Base-by-base conservation (phyloP, 2,329 filamentous ascomycete species). In the Metarhizium guizhouense region DNA sequence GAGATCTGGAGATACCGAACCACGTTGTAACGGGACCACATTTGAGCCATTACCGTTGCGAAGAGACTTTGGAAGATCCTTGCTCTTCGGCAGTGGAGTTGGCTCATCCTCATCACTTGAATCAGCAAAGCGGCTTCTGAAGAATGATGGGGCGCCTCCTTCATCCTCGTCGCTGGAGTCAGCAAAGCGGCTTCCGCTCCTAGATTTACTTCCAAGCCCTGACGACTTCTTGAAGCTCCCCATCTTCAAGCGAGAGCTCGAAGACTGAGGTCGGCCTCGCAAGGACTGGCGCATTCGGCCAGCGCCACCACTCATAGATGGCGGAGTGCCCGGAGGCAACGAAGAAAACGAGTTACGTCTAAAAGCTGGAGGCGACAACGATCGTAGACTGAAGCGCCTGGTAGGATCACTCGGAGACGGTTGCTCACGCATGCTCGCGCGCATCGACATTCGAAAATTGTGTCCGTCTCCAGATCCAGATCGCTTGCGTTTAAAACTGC, bases 401-500 rank as follows among this genome's bases (percentile, higher is more conserved):
- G 82, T 65, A 7, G 59, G 51, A 20, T 74, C 67, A 30, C 70
- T 72, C 5, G 63, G 59, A 3, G 60, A 50, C 11, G 58, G 56
- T 20, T 61, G 52, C 13, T 68, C 65, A 6, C 58, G 62, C 47
- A 59, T 38, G 47, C 60, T 63, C 32, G 63, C 60, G 57, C 91
- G 81, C 88, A 96, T 88, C 2, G 88, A 90, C 53, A 77, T 80
- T 56, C 85, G 85, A 76, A 95, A 89, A 1, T 75, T 79, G 54
- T 83, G 80, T 0, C 77, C 76, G 47, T 76, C 70, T 45, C 71
- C 70, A 6, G 69, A 66, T 53, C 73, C 67, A 42, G 78, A 72
- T 58, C 81, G 79, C 47, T 75, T 71, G 32, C 89, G 85, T 65
- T 82, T 87, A 74, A 96, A 96, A 67, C 90, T 95, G 71, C 88